Evolutionary conservation across 495 filamentous ascomycete genomes (phyloP), one percentile per base, ranked within the genome.

Genomic region (Cudoniella acicularis): DNA sequence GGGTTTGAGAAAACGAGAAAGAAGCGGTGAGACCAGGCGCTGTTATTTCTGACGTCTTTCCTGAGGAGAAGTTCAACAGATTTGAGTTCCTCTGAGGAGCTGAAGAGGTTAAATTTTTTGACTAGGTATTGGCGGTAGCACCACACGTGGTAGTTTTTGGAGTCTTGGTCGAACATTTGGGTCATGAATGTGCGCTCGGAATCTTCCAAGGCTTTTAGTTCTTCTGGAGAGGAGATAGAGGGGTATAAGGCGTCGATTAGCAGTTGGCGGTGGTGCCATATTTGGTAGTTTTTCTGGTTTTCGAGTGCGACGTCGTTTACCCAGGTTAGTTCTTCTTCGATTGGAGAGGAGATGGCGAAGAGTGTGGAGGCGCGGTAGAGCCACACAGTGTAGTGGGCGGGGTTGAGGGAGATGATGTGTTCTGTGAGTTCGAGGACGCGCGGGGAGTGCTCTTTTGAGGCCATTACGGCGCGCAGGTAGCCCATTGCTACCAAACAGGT

Each of bases 81-180:
- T 55, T 79, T 72, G 24, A 92, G 73, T 75, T 98, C 94, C 10
- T 60, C 73, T n/a, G n/a, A n/a, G 1, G 58, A 61, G 46, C 52
- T 42, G 64, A 72, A 98, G 18, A 93, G 72, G 18, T 76, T 77
- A 67, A 98, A 89, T 64, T 90, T 89, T 27, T 83, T 81, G 40
- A 97, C 91, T 1, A 98, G 77, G 83, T 92, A 98, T 73, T 96
- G 94, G 13, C 90, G 82, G 70, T 98, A 98, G 52, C 86, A 89
- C 93, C 94, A 98, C 41, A 98, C 95, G 70, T 98, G 94, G 69
- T 98, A 98, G 76, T 98, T 98, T 72, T 98, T 98, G 11, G 86
- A 82, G 71, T 98, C 94, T 63, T 86, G 78, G 56, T 80, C 80
- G 45, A 98, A 89, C 83, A 97, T 97, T 42, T 79, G 66, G 57